Conservation (phyloP, 2,329 filamentous ascomycete species). For the Aspergillus unguis region DNA sequence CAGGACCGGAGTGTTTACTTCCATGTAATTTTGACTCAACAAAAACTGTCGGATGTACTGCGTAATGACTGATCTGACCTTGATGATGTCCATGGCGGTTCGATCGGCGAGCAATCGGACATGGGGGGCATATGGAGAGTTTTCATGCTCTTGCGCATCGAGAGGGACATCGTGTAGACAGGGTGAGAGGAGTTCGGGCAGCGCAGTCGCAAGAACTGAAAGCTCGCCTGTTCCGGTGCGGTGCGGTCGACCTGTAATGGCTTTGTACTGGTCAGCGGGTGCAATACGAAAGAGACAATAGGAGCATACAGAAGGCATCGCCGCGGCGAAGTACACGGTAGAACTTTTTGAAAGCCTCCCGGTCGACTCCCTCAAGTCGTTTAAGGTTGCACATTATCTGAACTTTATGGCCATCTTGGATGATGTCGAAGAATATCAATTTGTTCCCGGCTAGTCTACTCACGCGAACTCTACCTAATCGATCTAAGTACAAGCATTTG, state of each 20-base stretch:
- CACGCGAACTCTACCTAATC: slow-evolving; percentile 68
- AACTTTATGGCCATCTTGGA: slow-evolving; percentile 66
- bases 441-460: slow-evolving; percentile 70
- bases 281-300: slow-evolving; percentile 4
- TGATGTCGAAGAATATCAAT: slow-evolving; percentile 79
- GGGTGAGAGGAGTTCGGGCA: slow-evolving; percentile 73
- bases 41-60: slow-evolving; percentile 72
- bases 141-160: slow-evolving; percentile 66
- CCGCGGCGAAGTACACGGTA: slow-evolving; percentile 69
- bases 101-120: slow-evolving; percentile 79
- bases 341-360: slow-evolving; percentile 56
- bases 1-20: slow-evolving; percentile 89
- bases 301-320: slow-evolving; percentile 72
- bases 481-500: slow-evolving; percentile 39
- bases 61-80: slow-evolving; percentile 71
- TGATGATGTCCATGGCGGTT: slow-evolving; percentile 64
- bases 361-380: slow-evolving; percentile 34
- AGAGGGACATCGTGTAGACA: slow-evolving; percentile 76
- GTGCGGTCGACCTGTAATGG: slow-evolving; percentile 67
- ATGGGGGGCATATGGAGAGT: slow-evolving; percentile 72
- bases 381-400: slow-evolving; percentile 74
- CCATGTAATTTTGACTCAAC: slow-evolving; percentile 68
- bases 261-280: slow-evolving; percentile 38
- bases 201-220: slow-evolving; percentile 63
- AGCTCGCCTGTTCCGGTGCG: slow-evolving; percentile 71